These are phyloP conservation scores for Leishmania gerbilli DNA, from an alignment of 208 protist genomes.

Conservation along the genomic window DNA sequence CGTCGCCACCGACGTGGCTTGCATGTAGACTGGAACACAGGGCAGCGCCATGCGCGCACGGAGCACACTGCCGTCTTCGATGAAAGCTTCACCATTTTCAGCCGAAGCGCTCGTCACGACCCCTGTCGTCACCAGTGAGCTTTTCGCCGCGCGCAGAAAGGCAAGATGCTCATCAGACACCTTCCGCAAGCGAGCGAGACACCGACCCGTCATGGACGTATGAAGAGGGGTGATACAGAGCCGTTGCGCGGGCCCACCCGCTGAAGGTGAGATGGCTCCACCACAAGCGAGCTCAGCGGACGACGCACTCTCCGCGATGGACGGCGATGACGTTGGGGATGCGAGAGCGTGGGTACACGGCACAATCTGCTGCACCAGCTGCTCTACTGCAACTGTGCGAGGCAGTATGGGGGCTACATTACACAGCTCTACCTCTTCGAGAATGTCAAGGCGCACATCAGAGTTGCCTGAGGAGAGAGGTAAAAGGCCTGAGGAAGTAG, in stretches of 20 bases:
- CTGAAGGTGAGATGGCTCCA: background rate
- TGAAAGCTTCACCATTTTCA: background rate
- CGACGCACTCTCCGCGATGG: background rate
- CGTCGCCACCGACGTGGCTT: background rate
- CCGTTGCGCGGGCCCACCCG: background rate
- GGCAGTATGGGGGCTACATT: constrained; percentile 58
- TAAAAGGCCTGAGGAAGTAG: background rate
- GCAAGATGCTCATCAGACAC: constrained; percentile 2
- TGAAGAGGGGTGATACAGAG: background rate
- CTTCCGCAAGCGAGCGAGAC: background rate
- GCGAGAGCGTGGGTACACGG: constrained; percentile 37
- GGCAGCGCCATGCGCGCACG: constrained; percentile 2
- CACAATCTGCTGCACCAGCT: constrained; percentile 61
- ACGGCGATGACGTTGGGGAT: background rate
- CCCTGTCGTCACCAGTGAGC: background rate
- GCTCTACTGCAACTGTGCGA: constrained; percentile 52
- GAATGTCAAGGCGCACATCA: constrained; percentile 44
- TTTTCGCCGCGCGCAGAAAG: background rate
- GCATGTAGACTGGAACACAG: constrained; percentile 17
- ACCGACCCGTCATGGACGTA: no score
- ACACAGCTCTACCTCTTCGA: constrained; percentile 74
- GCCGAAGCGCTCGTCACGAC: background rate
- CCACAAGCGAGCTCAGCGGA: background rate
- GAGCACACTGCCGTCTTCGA: background rate
- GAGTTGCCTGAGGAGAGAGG: constrained; percentile 9